A percentile compares a stretch with the other conserved stretches of the same genome.
These are phyloP conservation scores for Candida lessepsii DNA, from an alignment of 805 yeast species.

Conservation along the genomic window DNA sequence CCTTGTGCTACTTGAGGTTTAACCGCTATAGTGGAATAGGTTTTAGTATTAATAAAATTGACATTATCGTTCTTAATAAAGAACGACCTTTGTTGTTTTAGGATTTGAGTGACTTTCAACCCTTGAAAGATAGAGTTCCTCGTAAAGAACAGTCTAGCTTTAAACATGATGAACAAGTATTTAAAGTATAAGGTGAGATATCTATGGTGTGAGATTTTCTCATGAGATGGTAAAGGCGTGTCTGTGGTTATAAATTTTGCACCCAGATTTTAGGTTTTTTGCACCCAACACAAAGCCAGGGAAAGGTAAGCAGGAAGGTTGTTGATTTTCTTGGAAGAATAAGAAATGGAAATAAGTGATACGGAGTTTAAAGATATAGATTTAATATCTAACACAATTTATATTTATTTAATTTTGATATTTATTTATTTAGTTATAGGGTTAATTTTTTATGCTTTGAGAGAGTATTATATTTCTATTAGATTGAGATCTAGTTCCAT, in stretches of 20 bases:
- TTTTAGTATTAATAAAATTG: background rate
- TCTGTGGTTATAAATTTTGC: conserved; percentile 13
- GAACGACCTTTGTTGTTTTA: conserved; percentile 11
- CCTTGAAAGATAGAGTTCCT: conserved; percentile 49
- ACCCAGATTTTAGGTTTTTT: too few species aligned
- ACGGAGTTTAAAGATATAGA: conserved; percentile 15
- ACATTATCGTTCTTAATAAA: conserved; percentile 5
- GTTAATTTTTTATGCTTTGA: conserved; percentile 21
- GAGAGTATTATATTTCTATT: conserved; percentile 22
- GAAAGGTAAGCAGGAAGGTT: background rate
- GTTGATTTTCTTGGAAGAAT: too few species aligned
- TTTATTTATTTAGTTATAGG: conserved; percentile 22
- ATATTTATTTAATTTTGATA: conserved; percentile 24
- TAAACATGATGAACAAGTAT: conserved; percentile 32
- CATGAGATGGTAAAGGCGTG: conserved; percentile 5
- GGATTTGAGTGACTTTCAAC: conserved; percentile 8
- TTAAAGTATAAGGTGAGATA: background rate
- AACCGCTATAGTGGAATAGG: background rate
- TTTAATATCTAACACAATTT: conserved; percentile 25
- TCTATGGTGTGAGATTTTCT: conserved; percentile 3
- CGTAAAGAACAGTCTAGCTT: conserved; percentile 58
- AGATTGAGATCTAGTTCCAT: conserved; percentile 11
- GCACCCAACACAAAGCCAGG: conserved; percentile 5
- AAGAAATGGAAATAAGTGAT: background rate
- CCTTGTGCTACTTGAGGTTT: background rate